phyloP scores from a whole-genome alignment of 441 rosid species.

The Arabidopsis lyrata region DNA sequence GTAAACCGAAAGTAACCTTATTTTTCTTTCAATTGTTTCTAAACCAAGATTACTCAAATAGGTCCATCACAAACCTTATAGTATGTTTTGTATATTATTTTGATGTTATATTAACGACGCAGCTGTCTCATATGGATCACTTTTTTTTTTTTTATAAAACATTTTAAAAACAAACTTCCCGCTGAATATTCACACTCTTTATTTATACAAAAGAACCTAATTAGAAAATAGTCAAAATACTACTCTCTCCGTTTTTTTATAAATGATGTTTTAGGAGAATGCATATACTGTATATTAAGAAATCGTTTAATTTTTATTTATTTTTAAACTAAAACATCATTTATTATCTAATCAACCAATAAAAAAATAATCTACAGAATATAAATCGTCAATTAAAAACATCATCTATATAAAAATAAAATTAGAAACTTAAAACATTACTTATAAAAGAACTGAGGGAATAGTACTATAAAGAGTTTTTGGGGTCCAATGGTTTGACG shows the following conservation, averaged over 20 bases:
- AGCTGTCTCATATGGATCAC: constrained; percentile 12
- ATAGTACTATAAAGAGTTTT: not conserved
- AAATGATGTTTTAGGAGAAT: too few species aligned
- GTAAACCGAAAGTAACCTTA: not conserved
- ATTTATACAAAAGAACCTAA: not conserved
- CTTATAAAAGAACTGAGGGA: too few species aligned
- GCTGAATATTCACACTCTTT: constrained; percentile 24
- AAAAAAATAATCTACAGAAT: too few species aligned
- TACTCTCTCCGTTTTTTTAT: too few species aligned
- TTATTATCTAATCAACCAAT: too few species aligned
- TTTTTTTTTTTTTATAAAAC: not conserved
- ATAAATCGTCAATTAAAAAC: too few species aligned
- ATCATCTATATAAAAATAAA: too few species aligned
- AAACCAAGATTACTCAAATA: constrained; percentile 14
- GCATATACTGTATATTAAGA: too few species aligned
- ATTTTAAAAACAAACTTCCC: not conserved
- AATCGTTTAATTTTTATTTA: too few species aligned
- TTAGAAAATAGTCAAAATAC: too few species aligned
- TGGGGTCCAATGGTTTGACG: constrained; percentile 34
- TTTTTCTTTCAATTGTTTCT: not conserved
- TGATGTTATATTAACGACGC: constrained; percentile 3
- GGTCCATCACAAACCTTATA: not conserved
- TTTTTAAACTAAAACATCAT: too few species aligned
- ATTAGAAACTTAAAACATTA: too few species aligned
- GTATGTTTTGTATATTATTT: not conserved